These are phyloP conservation scores for Irpex rosettiformis DNA, from an alignment of 1,284 basidiomycete species.

Conservation along the genomic window DNA sequence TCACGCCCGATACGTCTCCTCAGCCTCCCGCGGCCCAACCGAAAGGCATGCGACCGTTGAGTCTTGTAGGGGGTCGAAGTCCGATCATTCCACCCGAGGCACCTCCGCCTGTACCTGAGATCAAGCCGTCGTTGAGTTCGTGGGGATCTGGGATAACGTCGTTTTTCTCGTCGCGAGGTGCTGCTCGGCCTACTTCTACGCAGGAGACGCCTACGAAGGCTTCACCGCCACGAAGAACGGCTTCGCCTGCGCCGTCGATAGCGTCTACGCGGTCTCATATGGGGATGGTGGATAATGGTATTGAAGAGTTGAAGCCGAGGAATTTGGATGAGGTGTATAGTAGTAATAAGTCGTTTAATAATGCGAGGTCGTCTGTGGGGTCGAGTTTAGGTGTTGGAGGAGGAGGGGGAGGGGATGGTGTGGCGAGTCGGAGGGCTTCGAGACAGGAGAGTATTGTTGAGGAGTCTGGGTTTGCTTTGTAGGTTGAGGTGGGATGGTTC, in stretches of 20 bases:
- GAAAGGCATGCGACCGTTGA: slow-evolving; percentile 27
- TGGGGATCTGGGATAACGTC: slow-evolving; percentile 65
- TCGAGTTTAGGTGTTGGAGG: not conserved
- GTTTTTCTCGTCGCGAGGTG: slow-evolving; percentile 44
- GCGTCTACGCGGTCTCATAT: slow-evolving; percentile 1
- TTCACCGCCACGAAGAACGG: slow-evolving; percentile 16
- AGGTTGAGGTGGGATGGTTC: no score
- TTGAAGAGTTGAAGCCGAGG: slow-evolving; percentile 18
- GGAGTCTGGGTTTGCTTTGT: no score
- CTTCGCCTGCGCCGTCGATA: slow-evolving; percentile 14
- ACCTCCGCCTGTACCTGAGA: slow-evolving; percentile 27
- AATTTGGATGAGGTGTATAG: slow-evolving; percentile 19
- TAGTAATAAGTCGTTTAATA: not conserved
- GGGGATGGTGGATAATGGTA: slow-evolving; percentile 10
- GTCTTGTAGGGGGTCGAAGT: slow-evolving; percentile 27
- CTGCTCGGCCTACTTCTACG: slow-evolving; percentile 3
- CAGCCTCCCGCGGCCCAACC: slow-evolving; percentile 5
- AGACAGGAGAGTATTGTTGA: not conserved
- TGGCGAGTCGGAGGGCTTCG: not conserved
- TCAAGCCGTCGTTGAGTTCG: slow-evolving; percentile 36
- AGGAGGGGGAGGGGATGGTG: no score
- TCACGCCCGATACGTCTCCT: slow-evolving; percentile 7
- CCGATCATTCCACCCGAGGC: slow-evolving; percentile 26
- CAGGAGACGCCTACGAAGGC: not conserved
- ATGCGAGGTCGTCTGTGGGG: not conserved